Conservation (phyloP, 75 land plant genomes). For the Ceratopteris richardii region DNA sequence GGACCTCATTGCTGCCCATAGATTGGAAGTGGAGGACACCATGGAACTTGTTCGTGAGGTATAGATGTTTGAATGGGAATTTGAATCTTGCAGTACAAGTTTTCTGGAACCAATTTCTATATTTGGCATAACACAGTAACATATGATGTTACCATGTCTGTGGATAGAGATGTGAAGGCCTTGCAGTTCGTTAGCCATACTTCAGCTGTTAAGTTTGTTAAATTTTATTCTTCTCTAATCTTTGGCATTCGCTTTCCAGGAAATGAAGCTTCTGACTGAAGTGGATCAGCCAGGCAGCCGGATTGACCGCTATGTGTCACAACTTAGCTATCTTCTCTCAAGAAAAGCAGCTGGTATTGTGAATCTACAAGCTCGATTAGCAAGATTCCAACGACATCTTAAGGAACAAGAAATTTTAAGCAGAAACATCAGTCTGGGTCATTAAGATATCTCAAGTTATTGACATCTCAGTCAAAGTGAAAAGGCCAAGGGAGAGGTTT, state of each 20-base stretch:
- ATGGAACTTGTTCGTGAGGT: slow-evolving; percentile 56
- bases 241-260: too few species aligned
- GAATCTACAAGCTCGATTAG: slow-evolving; percentile 35
- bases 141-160: background rate
- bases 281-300: slow-evolving; percentile 13
- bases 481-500: background rate
- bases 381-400: slow-evolving; percentile 38
- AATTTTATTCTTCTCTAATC: too few species aligned
- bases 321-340: slow-evolving; percentile 10
- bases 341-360: slow-evolving; percentile 14
- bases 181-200: too few species aligned
- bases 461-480: background rate
- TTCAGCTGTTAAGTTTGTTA: too few species aligned
- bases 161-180: too few species aligned
- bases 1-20: slow-evolving; percentile 42
- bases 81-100: background rate
- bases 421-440: slow-evolving; percentile 7
- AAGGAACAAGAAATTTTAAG: slow-evolving; percentile 40
- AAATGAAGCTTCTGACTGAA: slow-evolving; percentile 11
- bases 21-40: slow-evolving; percentile 48
- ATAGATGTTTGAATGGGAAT: too few species aligned
- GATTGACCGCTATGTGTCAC: slow-evolving; percentile 10
- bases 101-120: background rate
- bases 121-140: background rate
- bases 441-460: background rate